These are phyloP conservation scores for Verruconis gallopava DNA, from an alignment of 2,329 filamentous ascomycete species.

Conservation along the genomic window DNA sequence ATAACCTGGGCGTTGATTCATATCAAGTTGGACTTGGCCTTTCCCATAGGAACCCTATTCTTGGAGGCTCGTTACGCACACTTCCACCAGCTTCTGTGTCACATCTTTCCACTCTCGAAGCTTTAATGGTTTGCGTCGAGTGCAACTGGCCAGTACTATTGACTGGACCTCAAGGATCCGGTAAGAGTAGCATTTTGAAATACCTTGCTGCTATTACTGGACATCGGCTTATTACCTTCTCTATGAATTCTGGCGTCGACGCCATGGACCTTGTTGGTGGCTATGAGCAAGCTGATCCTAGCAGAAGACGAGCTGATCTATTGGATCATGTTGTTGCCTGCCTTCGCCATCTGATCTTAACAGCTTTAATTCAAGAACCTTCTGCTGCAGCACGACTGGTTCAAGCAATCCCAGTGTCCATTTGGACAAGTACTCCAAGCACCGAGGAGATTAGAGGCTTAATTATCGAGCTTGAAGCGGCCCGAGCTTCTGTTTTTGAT, in stretches of 20 bases:
- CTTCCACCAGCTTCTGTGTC: constrained; percentile 19
- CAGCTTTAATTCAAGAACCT: background rate
- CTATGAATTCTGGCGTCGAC: constrained; percentile 89
- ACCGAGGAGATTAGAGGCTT: background rate
- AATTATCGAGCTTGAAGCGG: background rate
- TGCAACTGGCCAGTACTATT: constrained; percentile 82
- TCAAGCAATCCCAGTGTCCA: background rate
- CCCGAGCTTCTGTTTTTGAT: background rate
- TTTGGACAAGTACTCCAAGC: background rate
- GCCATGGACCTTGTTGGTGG: constrained; percentile 95
- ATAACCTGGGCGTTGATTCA: constrained; percentile 51
- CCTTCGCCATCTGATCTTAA: background rate
- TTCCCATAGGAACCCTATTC: constrained; percentile 28
- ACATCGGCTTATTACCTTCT: constrained; percentile 64
- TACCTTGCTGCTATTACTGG: constrained; percentile 72
- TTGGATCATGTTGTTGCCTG: constrained; percentile 9
- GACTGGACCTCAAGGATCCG: constrained; percentile 71
- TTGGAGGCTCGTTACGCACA: background rate
- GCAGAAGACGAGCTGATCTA: constrained; percentile 55
- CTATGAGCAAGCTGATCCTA: constrained; percentile 84
- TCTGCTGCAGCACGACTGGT: background rate
- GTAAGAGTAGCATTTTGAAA: constrained; percentile 70
- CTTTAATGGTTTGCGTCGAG: constrained; percentile 73
- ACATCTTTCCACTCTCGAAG: constrained; percentile 63
- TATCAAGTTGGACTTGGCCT: constrained; percentile 72